Conservation (phyloP, 2,329 filamentous ascomycete species). For the Trichoderma polysporum region DNA sequence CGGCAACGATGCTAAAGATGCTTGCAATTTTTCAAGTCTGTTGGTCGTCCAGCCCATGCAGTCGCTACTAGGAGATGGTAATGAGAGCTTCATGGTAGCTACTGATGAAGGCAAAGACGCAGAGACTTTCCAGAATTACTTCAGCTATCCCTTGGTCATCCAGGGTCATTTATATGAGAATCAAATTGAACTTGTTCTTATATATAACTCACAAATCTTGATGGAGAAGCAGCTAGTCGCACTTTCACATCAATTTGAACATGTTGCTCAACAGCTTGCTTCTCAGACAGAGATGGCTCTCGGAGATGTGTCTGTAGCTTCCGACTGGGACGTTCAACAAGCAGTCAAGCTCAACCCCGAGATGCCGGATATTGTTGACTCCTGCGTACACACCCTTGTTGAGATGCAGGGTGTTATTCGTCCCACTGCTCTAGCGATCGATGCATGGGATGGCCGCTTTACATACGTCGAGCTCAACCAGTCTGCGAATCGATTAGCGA, state of each 20-base stretch:
- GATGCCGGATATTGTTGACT: not conserved
- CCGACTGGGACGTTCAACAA: not conserved
- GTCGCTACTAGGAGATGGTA: not conserved
- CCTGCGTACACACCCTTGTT: not conserved
- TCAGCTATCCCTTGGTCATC: conserved; percentile 5
- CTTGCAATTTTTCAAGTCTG: conserved; percentile 18
- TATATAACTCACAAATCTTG: not conserved
- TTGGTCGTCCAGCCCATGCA: conserved; percentile 21
- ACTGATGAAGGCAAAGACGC: not conserved
- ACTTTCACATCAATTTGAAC: conserved; percentile 8
- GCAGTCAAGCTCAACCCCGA: not conserved
- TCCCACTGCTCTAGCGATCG: not conserved
- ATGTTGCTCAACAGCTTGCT: conserved; percentile 2
- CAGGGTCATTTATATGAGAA: conserved; percentile 10
- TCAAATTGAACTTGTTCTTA: conserved; percentile 6
- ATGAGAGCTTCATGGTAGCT: conserved; percentile 1
- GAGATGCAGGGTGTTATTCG: not conserved
- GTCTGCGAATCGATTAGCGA: not conserved
- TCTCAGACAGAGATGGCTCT: not conserved
- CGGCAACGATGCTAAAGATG: conserved; percentile 17
- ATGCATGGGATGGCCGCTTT: not conserved
- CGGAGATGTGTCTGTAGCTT: not conserved
- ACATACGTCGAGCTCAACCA: not conserved
- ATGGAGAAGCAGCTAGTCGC: not conserved
- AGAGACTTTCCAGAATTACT: not conserved